Evolutionary conservation across 352 stramenopile genomes (phyloP).

Genomic region (Globisporangium okanoganense): DNA sequence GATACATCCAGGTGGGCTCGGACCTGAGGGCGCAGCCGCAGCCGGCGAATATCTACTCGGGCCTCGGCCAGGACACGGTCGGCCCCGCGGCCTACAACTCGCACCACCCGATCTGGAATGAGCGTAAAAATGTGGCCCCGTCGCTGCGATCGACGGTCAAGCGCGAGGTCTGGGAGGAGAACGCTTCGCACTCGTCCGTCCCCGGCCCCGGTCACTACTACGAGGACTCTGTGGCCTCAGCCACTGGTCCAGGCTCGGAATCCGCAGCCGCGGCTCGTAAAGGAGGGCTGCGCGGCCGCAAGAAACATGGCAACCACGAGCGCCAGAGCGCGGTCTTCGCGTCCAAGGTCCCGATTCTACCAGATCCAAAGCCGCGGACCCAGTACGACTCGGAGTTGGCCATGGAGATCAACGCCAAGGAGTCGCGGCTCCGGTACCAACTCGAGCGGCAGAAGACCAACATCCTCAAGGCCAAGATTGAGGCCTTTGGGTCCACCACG

Average conservation of each 20-base stretch:
- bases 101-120: conserved; percentile 55
- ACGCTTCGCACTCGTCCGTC: conserved; percentile 37
- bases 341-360: conserved; percentile 71
- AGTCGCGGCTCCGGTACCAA: conserved; percentile 35
- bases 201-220: conserved; percentile 69
- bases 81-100: conserved; percentile 61
- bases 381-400: conserved; percentile 57
- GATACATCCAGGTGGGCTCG: conserved; percentile 44
- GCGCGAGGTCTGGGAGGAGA: conserved; percentile 71
- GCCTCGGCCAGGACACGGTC: conserved; percentile 67
- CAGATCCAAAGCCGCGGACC: conserved; percentile 30
- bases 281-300: background rate
- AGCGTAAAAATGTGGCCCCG: conserved; percentile 57
- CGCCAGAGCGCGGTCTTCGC: conserved; percentile 65
- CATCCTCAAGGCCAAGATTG: conserved; percentile 28
- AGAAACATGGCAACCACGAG: conserved; percentile 16
- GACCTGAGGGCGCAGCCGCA: conserved; percentile 42
- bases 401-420: conserved; percentile 54
- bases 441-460: conserved; percentile 22
- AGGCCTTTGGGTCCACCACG: conserved; percentile 74
- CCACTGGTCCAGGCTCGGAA: background rate
- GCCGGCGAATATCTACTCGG: conserved; percentile 53
- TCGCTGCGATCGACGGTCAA: conserved; percentile 69
- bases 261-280: background rate
- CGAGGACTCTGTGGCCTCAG: background rate